These are phyloP conservation scores for Solanum acaule DNA, from an alignment of 257 asterid species.

Conservation along the genomic window DNA sequence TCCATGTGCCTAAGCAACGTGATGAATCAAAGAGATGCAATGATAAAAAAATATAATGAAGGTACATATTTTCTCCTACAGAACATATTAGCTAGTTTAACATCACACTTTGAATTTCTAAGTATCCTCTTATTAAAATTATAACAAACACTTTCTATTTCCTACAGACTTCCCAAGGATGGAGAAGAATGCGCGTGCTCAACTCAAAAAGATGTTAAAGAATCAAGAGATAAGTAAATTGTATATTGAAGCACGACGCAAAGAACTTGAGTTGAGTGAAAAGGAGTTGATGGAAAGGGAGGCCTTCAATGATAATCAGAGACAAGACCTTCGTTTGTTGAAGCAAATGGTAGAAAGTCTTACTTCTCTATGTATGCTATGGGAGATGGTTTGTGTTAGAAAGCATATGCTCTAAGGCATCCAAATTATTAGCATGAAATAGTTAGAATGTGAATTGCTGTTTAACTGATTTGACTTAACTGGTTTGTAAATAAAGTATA, in stretches of 20 bases:
- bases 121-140: not conserved
- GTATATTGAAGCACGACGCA: not conserved
- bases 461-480: not conserved
- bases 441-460: not conserved
- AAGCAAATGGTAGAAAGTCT: not conserved
- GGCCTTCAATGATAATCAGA: not conserved
- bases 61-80: slow-evolving; percentile 8
- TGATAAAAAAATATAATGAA: not conserved
- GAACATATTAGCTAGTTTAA: not conserved
- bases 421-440: not conserved
- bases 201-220: slow-evolving; percentile 1
- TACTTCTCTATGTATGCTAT: not conserved
- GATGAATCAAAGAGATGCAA: slow-evolving; percentile 6
- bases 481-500: not conserved
- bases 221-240: not conserved
- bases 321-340: not conserved
- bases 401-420: not conserved
- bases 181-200: not conserved
- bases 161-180: slow-evolving; percentile 1
- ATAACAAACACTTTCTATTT: not conserved
- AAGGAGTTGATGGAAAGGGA: not conserved
- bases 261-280: slow-evolving; percentile 6
- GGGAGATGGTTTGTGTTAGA: not conserved
- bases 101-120: not conserved
- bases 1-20: not conserved